Percentiles rank a stretch among this genome's conserved stretches.
phyloP scores from a whole-genome alignment of 768 basidiomycete species.

The Porpolomopsis calyptriformis region DNA sequence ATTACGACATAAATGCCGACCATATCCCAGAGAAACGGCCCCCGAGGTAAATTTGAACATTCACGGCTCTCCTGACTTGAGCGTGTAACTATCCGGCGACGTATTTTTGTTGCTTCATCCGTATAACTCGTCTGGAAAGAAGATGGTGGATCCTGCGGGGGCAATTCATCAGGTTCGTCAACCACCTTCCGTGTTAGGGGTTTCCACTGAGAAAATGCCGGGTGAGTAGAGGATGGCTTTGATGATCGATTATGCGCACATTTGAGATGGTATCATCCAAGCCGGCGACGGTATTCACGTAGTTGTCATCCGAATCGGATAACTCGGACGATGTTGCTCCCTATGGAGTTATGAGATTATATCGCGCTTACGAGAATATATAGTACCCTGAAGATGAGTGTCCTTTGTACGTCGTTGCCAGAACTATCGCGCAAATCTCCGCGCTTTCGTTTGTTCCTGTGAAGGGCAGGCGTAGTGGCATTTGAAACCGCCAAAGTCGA shows the following conservation, averaged over 20 bases:
- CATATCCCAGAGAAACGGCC: no score
- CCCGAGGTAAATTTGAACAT: no score
- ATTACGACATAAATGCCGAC: no score
- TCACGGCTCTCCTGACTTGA: no score
- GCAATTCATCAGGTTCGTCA: not conserved
- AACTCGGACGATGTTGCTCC: constrained; percentile 11
- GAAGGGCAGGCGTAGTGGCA: no score
- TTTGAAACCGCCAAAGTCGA: no score
- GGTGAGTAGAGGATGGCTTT: not conserved
- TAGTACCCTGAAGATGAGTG: no score
- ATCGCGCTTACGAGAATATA: not conserved
- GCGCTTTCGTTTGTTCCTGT: no score
- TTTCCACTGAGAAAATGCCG: not conserved
- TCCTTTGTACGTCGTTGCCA: no score
- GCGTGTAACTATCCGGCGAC: not conserved
- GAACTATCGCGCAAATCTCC: no score
- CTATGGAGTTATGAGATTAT: not conserved
- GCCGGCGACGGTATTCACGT: constrained; percentile 15
- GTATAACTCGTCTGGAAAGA: not conserved
- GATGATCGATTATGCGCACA: no score
- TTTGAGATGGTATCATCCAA: constrained; percentile 17
- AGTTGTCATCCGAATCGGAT: constrained; percentile 8
- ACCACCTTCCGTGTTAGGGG: not conserved
- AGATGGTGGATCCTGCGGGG: not conserved
- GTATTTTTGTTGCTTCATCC: not conserved